phyloP scores from a whole-genome alignment of 495 filamentous ascomycete genomes.

The Aspergillus campestris region DNA sequence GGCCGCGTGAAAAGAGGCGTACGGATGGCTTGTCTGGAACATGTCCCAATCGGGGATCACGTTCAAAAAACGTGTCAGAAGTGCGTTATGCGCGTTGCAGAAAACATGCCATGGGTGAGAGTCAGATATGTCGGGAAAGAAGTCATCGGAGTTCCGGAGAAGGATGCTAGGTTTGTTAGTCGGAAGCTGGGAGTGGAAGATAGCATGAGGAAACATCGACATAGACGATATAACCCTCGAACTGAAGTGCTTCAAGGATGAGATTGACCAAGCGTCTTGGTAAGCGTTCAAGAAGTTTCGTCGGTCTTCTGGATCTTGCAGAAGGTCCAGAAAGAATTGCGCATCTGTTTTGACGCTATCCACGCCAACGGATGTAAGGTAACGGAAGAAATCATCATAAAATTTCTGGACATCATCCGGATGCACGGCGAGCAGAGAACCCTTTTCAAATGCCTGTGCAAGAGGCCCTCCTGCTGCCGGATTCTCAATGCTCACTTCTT shows the following conservation, averaged over 20 bases:
- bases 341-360: conserved; percentile 86
- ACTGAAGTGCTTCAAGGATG: conserved; percentile 68
- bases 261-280: conserved; percentile 78
- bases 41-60: conserved; percentile 96
- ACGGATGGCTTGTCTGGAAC: conserved; percentile 84
- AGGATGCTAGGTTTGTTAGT: conserved; percentile 58
- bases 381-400: conserved; percentile 88
- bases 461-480: conserved; percentile 52
- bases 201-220: conserved; percentile 72
- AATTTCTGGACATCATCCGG: conserved; percentile 62
- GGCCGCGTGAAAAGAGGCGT: conserved; percentile 76
- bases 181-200: conserved; percentile 78
- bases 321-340: conserved; percentile 77
- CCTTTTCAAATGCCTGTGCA: conserved; percentile 14
- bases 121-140: conserved; percentile 67
- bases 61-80: conserved; percentile 67
- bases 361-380: conserved; percentile 58
- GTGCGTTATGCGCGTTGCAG: conserved; percentile 83
- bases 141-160: conserved; percentile 89
- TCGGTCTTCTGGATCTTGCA: conserved; percentile 57
- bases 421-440: conserved; percentile 52
- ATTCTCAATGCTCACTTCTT: conserved; percentile 51
- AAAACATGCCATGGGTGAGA: conserved; percentile 94
- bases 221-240: conserved; percentile 83
- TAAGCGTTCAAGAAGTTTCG: conserved; percentile 62